Base-by-base conservation (phyloP, 2,329 filamentous ascomycete genomes). In the Arthrinium puccinioides region DNA sequence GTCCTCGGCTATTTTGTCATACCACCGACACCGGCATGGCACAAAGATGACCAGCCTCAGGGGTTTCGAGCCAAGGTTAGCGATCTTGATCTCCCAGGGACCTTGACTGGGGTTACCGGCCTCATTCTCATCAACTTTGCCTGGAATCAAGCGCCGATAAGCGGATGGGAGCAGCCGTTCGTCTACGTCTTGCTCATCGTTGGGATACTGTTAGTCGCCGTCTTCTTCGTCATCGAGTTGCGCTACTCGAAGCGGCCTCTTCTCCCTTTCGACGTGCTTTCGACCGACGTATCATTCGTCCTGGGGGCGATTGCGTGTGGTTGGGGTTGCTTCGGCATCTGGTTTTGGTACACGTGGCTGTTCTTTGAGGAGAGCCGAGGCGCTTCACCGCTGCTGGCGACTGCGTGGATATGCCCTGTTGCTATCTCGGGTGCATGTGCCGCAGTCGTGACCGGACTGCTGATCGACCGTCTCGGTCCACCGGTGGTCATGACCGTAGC, bases 91-190 rank as follows among this genome's bases (percentile, higher is more conserved):
- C 23, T 52, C 6, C 32, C 46, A 5, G 55, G 54, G n/a, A 45
- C 46, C 3, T 11, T 46, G 3, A 31, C 44, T 2, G 74, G 74
- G 3, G 62, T 78, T 18, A 57, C 61, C 0, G 69, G 62, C 2
- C 57, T 79, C 24, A 59, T 77, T 1, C 55, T 79, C 4, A 58
- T 78, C 51, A 79, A 78, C 49, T 67, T 79, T 37, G 69, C 74
- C 2, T 78, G 72, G 72, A 79, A 79, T 46, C 73, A 79, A 49
- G 74, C 69, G 1, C 66, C 69, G 0, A 57, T 70, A 2, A 68
- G 66, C 6, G 69, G 71, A 2, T 79, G 74, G 74, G 35, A 52
- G 5, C 53, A 60, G 18, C 57, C 69, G 1, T 74, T 76, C 44
- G 63, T 73, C 23, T 71, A 70, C 46, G 52, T 66, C 3, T 49